Percentiles rank a stretch among this genome's conserved stretches.
phyloP scores from a whole-genome alignment of 768 basidiomycete genomes.

The Steccherinum ochraceum region DNA sequence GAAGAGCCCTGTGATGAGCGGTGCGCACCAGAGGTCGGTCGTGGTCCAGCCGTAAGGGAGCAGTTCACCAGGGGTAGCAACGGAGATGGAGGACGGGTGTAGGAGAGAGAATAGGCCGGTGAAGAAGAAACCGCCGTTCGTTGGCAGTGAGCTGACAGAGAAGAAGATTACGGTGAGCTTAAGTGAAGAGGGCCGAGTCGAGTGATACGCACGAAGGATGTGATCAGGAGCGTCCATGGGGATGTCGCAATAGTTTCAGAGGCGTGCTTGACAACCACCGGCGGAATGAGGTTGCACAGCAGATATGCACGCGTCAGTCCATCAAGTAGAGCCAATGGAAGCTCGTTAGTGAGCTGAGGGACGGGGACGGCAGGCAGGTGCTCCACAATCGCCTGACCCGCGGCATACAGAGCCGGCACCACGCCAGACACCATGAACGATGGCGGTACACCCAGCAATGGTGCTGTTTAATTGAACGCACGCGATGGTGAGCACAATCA shows the following conservation, averaged over 20 bases:
- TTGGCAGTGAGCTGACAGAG: constrained; percentile 57
- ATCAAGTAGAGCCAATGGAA: constrained; percentile 70
- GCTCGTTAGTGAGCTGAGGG: constrained; percentile 50
- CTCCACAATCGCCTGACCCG: constrained; percentile 55
- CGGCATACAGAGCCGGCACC: constrained; percentile 55
- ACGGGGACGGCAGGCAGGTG: constrained; percentile 50
- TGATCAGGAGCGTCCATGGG: constrained; percentile 71
- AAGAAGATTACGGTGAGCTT: no score
- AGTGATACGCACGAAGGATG: constrained; percentile 53
- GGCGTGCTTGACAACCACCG: constrained; percentile 50
- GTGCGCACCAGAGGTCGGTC: constrained; percentile 82
- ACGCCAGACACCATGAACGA: constrained; percentile 78
- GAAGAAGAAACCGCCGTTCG: constrained; percentile 77
- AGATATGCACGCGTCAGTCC: constrained; percentile 75
- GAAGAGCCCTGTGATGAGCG: constrained; percentile 69
- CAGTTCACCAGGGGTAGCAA: constrained; percentile 78
- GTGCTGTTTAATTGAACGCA: constrained; percentile 1
- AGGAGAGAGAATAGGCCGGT: constrained; percentile 70
- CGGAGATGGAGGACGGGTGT: constrained; percentile 57
- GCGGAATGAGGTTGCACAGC: constrained; percentile 72
- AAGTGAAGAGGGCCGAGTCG: not conserved
- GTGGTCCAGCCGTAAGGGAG: constrained; percentile 81
- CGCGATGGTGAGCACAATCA: not conserved
- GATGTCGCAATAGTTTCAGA: constrained; percentile 49
- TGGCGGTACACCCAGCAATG: constrained; percentile 50